phyloP scores from a whole-genome alignment of 1,139 yeast genomes.

The Yamadazyma diddensiae region DNA sequence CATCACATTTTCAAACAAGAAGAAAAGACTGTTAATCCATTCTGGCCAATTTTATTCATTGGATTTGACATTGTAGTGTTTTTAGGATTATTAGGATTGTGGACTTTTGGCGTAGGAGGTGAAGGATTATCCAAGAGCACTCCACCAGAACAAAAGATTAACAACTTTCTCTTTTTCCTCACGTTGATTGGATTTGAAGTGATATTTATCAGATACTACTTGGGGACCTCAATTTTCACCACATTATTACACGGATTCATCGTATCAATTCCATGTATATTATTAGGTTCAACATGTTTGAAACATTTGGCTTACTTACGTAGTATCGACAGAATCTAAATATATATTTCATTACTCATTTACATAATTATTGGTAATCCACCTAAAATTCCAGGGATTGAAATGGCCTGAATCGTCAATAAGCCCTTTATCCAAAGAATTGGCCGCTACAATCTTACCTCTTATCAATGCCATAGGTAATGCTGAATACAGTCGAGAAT shows the following conservation, averaged over 20 bases:
- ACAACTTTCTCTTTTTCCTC: conserved; percentile 48
- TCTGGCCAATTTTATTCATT: conserved; percentile 55
- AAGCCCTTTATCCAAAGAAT: conserved; percentile 37
- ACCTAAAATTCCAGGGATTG: conserved; percentile 52
- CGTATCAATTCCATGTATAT: conserved; percentile 55
- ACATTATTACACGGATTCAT: conserved; percentile 54
- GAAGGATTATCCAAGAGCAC: conserved; percentile 34
- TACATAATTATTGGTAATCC: conserved; percentile 41
- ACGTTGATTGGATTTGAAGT: conserved; percentile 60
- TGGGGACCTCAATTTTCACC: conserved; percentile 68
- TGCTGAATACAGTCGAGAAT: conserved; percentile 84
- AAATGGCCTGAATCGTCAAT: conserved; percentile 26
- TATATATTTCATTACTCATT: not conserved
- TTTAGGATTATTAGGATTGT: conserved; percentile 41
- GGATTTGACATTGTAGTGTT: conserved; percentile 41
- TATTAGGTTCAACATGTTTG: conserved; percentile 66
- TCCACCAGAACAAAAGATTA: conserved; percentile 24
- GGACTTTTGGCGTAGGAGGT: conserved; percentile 47
- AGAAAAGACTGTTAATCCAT: conserved; percentile 52
- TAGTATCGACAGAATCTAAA: conserved; percentile 25
- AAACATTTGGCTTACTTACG: conserved; percentile 33
- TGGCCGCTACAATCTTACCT: conserved; percentile 81
- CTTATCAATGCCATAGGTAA: conserved; percentile 83
- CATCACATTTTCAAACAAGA: conserved; percentile 61
- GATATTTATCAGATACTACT: conserved; percentile 64